A percentile compares a stretch with the other conserved stretches of the same genome.
These are phyloP conservation scores for Quercus phellos DNA, from an alignment of 331 rosid genomes.

Conservation along the genomic window DNA sequence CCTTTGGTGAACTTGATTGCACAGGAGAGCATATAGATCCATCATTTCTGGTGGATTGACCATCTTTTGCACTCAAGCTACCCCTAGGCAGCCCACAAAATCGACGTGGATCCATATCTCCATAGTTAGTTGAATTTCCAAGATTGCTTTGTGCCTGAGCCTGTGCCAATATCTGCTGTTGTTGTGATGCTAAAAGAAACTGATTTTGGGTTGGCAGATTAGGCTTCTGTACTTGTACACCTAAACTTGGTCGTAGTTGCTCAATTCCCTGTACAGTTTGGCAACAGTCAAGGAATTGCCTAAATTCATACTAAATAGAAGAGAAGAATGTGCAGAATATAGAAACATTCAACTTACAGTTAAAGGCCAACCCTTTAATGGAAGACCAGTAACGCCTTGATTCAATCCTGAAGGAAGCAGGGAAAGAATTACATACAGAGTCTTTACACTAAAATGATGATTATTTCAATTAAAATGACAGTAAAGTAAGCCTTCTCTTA, in stretches of 20 bases:
- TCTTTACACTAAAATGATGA: neutral
- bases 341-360: constrained; percentile 58
- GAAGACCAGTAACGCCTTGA: constrained; percentile 66
- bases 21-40: constrained; percentile 77
- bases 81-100: constrained; percentile 69
- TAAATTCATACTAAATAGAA: neutral
- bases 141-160: constrained; percentile 64
- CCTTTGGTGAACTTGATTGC: constrained; percentile 81
- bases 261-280: constrained; percentile 63
- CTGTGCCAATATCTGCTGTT: constrained; percentile 65
- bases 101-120: constrained; percentile 80
- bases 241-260: constrained; percentile 70
- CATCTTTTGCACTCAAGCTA: constrained; percentile 64
- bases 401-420: constrained; percentile 52
- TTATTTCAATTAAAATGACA: neutral
- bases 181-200: constrained; percentile 66
- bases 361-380: constrained; percentile 87
- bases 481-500: neutral
- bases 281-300: constrained; percentile 17
- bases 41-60: constrained; percentile 56
- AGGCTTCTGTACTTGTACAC: constrained; percentile 81
- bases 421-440: neutral
- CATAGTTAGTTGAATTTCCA: constrained; percentile 47
- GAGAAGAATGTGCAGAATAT: neutral
- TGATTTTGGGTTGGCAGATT: constrained; percentile 52